Percentiles rank a stretch among this genome's conserved stretches.
Evolutionary conservation across 2,329 filamentous ascomycete species (phyloP).

Genomic region (Trichoderma sp.): DNA sequence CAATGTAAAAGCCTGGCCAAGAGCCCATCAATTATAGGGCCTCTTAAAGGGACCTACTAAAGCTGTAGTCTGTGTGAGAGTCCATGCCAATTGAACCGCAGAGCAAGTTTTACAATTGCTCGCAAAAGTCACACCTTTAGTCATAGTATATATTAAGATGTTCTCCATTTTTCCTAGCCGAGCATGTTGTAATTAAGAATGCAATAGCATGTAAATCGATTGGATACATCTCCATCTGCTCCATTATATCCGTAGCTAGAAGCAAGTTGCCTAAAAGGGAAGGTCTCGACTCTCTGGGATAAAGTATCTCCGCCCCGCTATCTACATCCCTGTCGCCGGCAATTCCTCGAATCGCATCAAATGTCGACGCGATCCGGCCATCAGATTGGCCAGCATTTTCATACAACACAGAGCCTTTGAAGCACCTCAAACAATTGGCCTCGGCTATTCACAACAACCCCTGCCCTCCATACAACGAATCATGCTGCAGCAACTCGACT

Average conservation of each 20-base stretch:
- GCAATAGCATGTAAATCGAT: not conserved
- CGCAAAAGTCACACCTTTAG: not conserved
- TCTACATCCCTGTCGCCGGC: not conserved
- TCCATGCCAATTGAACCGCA: not conserved
- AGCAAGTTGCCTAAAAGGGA: not conserved
- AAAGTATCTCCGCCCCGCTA: not conserved
- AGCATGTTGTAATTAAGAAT: not conserved
- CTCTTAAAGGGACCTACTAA: not conserved
- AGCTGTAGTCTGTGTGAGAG: not conserved
- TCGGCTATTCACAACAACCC: not conserved
- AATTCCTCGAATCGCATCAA: slow-evolving; percentile 1
- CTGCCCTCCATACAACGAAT: not conserved
- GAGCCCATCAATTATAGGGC: not conserved
- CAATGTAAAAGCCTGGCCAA: not conserved
- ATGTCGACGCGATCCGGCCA: slow-evolving; percentile 9
- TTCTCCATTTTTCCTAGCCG: not conserved
- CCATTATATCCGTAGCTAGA: not conserved
- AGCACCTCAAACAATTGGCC: not conserved
- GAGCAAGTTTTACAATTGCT: not conserved
- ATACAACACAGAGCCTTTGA: not conserved
- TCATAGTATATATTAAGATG: not conserved
- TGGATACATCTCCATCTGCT: not conserved
- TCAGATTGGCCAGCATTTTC: not conserved
- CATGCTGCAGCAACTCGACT: slow-evolving; percentile 20
- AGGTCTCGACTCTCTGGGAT: not conserved